Evolutionary conservation across 2,329 filamentous ascomycete genomes (phyloP).

Genomic region (Fusarium anguioides): DNA sequence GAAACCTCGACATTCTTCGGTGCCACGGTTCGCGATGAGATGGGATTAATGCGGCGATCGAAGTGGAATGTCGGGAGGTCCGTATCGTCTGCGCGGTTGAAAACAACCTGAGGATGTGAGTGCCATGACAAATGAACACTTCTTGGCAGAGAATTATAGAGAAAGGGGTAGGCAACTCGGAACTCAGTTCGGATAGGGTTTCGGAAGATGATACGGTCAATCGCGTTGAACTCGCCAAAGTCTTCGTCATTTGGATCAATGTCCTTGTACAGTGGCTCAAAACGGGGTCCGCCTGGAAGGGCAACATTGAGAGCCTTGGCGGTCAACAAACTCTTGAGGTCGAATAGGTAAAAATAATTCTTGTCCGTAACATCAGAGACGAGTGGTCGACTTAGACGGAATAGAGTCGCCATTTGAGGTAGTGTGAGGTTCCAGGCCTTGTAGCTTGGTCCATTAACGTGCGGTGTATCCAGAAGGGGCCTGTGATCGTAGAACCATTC

Average conservation of each 20-base stretch:
- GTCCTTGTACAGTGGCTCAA: constrained; percentile 98
- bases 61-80: constrained; percentile 97
- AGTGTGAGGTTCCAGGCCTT: constrained; percentile 93
- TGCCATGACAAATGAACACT: constrained; percentile 96
- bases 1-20: constrained; percentile 93
- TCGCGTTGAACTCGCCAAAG: constrained; percentile 99
- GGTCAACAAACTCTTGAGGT: constrained; percentile 92
- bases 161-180: constrained; percentile 90
- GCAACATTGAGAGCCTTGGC: constrained; percentile 98
- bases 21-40: constrained; percentile 92
- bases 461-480: constrained; percentile 87
- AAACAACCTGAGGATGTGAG: constrained; percentile 92
- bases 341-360: constrained; percentile 99
- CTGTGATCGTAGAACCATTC: constrained; percentile 99
- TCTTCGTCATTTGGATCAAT: constrained; percentile 99
- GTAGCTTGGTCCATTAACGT: constrained; percentile 97
- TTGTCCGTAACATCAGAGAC: constrained; percentile 93
- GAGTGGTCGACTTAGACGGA: constrained; percentile 89
- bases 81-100: constrained; percentile 86
- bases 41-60: constrained; percentile 96
- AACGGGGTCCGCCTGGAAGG: constrained; percentile 95
- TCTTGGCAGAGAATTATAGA: constrained; percentile 95
- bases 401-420: constrained; percentile 95
- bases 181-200: constrained; percentile 95
- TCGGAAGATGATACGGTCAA: constrained; percentile 98